Evolutionary conservation across 2,329 filamentous ascomycete genomes (phyloP), one percentile per base, ranked within the genome.

Genomic region (Monosporascus ibericus): DNA sequence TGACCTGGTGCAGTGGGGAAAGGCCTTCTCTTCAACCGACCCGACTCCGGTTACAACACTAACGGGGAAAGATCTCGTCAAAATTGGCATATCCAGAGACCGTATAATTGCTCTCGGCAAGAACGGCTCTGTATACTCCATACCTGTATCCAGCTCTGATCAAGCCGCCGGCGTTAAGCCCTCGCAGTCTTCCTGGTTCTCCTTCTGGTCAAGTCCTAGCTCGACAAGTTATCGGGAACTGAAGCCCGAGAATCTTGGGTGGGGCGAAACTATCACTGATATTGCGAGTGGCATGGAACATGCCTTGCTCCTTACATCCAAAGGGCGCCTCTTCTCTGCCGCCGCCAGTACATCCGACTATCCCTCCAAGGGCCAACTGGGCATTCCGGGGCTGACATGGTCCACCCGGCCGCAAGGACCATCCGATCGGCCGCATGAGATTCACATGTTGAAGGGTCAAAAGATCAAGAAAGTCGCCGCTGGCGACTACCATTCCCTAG

Each of bases 1-100:
- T 4, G 88, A 97, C 66, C 70, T 99, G 44, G 76, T 96, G 14
- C 92, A 97, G 72, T 99, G 94, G 94, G 94, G 94, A 1, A 78
- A 78, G 3, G 89, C 79, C 3, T 96, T 87, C 66, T 87, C 86
- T 6, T 77, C 80, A 51, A 77, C 82, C 5, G 75, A 82, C 30
- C 80, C 75, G 9, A 73, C 76, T 30, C 94, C 92, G 0, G 78
- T 77, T 1, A 74, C 78, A 48, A 96, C 92, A 1, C 72, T 99
- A 50, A 84, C 73, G 54, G 92, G 92, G 51, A 95, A 95, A 68
- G 81, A 96, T 62, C 75, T 97, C 48, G 72, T 80, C 53, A 89
- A 89, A 52, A 73, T 96, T 44, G 81, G 84, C 40, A 78, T 96
- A 48, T 96, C 92, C 0, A 77, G 80, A 55, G 92, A 96, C 68